Percentiles rank a stretch among this genome's conserved stretches.
These are phyloP conservation scores for Syzygium grande DNA, from an alignment of 345 rosid species.

Conservation along the genomic window DNA sequence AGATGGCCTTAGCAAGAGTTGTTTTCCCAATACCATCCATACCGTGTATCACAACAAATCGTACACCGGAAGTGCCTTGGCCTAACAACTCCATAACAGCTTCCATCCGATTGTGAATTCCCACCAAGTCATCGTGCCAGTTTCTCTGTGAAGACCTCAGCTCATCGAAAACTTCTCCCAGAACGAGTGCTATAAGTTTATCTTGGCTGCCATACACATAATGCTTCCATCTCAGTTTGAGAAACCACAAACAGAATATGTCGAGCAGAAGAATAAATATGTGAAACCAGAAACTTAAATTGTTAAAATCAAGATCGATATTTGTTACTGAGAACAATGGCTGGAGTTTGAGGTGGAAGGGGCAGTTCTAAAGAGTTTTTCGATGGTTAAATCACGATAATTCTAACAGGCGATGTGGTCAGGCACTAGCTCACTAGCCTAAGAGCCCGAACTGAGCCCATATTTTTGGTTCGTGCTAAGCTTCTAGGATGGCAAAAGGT, in stretches of 20 bases:
- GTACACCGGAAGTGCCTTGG: not conserved
- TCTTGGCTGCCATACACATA: not conserved
- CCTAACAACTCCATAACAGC: not conserved
- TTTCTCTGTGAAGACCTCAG: not conserved
- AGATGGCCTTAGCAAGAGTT: not conserved
- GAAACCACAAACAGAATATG: not conserved
- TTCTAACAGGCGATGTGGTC: not conserved
- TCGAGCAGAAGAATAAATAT: accelerated
- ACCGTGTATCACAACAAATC: not conserved
- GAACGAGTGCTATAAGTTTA: not conserved
- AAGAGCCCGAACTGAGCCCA: accelerated
- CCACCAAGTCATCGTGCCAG: not conserved
- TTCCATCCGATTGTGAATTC: not conserved
- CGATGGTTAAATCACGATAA: not conserved
- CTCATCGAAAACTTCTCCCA: not conserved
- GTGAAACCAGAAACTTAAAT: not conserved
- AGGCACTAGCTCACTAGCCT: not conserved
- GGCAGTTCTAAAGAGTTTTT: not conserved
- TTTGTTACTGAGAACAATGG: not conserved
- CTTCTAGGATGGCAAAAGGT: not conserved
- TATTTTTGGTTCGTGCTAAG: not conserved
- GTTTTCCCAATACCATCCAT: not conserved
- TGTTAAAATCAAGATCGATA: not conserved
- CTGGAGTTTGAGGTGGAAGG: not conserved
- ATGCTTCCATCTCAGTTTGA: too few relatives aligned